Conservation (phyloP, 805 yeast genomes). For the Teunomyces pallodes region DNA sequence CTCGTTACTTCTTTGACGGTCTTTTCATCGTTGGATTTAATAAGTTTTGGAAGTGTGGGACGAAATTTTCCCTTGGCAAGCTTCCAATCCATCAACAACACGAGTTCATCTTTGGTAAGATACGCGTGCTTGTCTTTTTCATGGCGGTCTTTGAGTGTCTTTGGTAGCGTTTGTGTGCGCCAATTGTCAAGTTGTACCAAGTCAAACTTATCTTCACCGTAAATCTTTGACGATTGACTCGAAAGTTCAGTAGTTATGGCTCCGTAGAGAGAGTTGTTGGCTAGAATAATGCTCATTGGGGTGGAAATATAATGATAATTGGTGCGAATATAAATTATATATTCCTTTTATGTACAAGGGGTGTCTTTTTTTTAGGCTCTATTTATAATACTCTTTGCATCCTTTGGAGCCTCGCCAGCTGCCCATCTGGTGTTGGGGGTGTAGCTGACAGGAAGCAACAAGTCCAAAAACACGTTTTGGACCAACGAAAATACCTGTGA, state of each 20-base stretch:
- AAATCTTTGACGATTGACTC: constrained; percentile 22
- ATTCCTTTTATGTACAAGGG: neutral
- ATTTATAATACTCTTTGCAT: constrained; percentile 7
- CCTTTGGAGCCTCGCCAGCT: constrained; percentile 11
- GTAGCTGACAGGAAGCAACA: constrained; percentile 55
- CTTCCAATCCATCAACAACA: constrained; percentile 48
- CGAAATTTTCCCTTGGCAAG: constrained; percentile 41
- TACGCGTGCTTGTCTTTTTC: constrained; percentile 17
- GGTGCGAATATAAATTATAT: neutral
- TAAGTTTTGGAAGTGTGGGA: constrained; percentile 42
- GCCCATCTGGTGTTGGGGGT: constrained; percentile 42
- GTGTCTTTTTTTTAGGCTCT: neutral
- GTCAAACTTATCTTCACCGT: constrained; percentile 21
- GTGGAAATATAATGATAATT: no score
- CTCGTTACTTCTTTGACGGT: constrained; percentile 28
- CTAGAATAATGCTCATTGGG: constrained; percentile 1
- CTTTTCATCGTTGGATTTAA: constrained; percentile 32
- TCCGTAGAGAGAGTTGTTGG: constrained; percentile 24
- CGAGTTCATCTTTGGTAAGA: constrained; percentile 40
- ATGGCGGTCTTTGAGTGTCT: constrained; percentile 20
- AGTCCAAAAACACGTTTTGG: constrained; percentile 73
- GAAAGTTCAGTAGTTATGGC: constrained; percentile 27
- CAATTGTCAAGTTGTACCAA: constrained; percentile 39
- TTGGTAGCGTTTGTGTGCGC: constrained; percentile 32
- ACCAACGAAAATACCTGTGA: constrained; percentile 74